Percentiles rank a stretch among this genome's conserved stretches.
These are phyloP conservation scores for Psophocarpus tetragonolobus DNA, from an alignment of 306 rosid species.

Conservation along the genomic window DNA sequence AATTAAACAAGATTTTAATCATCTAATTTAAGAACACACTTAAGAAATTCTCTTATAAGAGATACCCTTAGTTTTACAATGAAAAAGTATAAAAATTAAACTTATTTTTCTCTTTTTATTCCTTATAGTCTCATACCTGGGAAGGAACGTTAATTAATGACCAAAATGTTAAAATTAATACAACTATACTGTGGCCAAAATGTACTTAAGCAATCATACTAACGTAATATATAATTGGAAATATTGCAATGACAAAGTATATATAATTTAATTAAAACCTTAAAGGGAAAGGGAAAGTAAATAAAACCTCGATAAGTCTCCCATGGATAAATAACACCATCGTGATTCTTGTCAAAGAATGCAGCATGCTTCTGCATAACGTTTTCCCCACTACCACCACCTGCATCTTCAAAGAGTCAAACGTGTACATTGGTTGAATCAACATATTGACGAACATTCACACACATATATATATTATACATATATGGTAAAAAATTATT, in stretches of 20 bases:
- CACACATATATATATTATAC: no score
- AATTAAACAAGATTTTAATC: no score
- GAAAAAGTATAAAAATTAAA: no score
- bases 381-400: background rate
- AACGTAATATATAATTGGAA: background rate
- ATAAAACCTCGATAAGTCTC: slow-evolving; percentile 61
- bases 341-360: slow-evolving; percentile 62
- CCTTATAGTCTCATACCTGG: background rate
- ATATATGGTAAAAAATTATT: no score
- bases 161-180: background rate
- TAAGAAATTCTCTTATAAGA: no score
- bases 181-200: no score
- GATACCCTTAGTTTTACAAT: no score
- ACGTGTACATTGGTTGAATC: background rate
- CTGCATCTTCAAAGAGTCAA: background rate
- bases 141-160: background rate
- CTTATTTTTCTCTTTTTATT: no score
- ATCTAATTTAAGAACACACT: no score
- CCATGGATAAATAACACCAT: slow-evolving; percentile 72
- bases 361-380: slow-evolving; percentile 65
- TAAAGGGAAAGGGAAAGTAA: background rate
- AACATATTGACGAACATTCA: no score
- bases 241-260: background rate
- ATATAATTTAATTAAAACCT: background rate
- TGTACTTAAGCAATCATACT: no score